Base-by-base conservation (phyloP, 345 rosid species). In the Triadica sebifera region DNA sequence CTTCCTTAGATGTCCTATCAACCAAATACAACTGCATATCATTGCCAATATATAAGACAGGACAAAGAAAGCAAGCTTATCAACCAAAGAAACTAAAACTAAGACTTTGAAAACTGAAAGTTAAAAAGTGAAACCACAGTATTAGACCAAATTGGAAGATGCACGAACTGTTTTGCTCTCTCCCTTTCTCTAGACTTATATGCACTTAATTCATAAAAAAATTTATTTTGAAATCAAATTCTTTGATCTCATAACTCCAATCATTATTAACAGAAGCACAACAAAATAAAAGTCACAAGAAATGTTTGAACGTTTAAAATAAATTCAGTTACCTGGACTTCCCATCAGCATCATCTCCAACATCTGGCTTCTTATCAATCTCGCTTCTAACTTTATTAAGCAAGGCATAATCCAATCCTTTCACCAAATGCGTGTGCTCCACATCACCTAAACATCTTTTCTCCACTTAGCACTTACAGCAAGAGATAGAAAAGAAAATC, bases 341-440 rank as follows among this genome's bases (percentile, higher is more conserved):
- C 15, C 79, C 90, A 73, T 81, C 86, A 24, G 81, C 75, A 56
- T 86, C 97, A 47, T 91, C 97, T 50, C 70, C 91, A 72, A 84
- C 84, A 65, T 90, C 98, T 7, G 95, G 91, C 72, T 92, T 94
- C 90, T 87, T 92, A 51, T 74, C 97, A 74, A 94, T 94, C 87
- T 94, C 98, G 77, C 98, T 94, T 74, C 98, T 83, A 24, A 94
- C 91, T 81, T 94, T 94, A 74, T 91, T 89, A 67, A 94, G 87
- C 73, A 94, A 80, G 19, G 98, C 98, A 85, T 87, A 92, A 86
- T 94, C 98, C 84, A 94, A 83, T 29, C 98, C 98, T 82, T 94
- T 94, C 80, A 94, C 98, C 87, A 94, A 88, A 88, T 94, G 98
- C 1, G 98, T 94, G 62, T 94, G 98, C 74, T 94, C 98, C 76